phyloP scores from a whole-genome alignment of 164 flowering plant species.

The Aristolochia contorta region DNA sequence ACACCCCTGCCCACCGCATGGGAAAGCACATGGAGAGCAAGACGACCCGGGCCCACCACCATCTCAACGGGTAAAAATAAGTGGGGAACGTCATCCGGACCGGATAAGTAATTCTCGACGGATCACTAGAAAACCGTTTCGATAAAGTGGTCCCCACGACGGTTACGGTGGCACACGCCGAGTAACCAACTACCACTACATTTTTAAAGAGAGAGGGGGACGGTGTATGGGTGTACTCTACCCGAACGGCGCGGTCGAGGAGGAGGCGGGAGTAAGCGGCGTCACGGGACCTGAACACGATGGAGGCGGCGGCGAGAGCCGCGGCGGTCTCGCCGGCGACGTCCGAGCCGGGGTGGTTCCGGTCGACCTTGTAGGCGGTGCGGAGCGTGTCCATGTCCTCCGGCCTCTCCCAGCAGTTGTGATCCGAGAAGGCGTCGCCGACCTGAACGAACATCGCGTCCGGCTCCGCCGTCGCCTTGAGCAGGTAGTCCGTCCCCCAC shows the following conservation, averaged over 20 bases:
- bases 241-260: constrained; percentile 56
- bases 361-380: constrained; percentile 52
- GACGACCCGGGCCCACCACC: too few relatives aligned
- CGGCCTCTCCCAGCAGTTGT: constrained; percentile 89
- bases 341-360: constrained; percentile 72
- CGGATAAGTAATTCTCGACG: too few relatives aligned
- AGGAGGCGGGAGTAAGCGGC: constrained; percentile 59
- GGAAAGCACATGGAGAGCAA: too few relatives aligned
- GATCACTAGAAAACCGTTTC: too few relatives aligned
- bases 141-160: too few relatives aligned
- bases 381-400: constrained; percentile 92
- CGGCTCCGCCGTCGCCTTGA: constrained; percentile 56
- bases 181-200: too few relatives aligned
- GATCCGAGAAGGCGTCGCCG: constrained; percentile 69
- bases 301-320: constrained; percentile 86
- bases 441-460: constrained; percentile 59
- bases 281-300: constrained; percentile 62
- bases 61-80: too few relatives aligned
- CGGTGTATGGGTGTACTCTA: constrained; percentile 6
- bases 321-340: constrained; percentile 96
- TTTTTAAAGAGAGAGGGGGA: too few relatives aligned
- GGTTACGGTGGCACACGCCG: too few relatives aligned
- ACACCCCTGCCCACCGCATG: too few relatives aligned
- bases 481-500: constrained; percentile 78
- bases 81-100: too few relatives aligned